Base-by-base conservation (phyloP, 2,329 filamentous ascomycete species). In the Pseudophaeomoniella oleicola region DNA sequence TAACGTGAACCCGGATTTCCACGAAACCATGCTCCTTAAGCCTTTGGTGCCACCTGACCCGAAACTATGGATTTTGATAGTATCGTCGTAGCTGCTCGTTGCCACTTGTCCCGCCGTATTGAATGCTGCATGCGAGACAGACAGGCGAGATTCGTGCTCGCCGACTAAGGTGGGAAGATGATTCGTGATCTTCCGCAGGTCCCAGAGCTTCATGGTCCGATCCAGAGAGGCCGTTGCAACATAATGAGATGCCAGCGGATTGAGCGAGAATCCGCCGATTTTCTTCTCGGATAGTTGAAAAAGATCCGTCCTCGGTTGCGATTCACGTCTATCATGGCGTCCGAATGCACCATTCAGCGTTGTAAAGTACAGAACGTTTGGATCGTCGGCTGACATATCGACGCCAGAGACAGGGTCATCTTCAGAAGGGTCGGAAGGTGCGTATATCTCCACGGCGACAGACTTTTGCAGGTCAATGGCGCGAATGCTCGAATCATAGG, bases 41-140 rank as follows among this genome's bases (percentile, higher is more conserved):
- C 61, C 63, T 4, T 53, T 45, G 11, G 37, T 37, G 29, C 50
- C 50, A 12, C 52, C 57, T 5, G 60, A 54, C 4, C 60, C 66
- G 46, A 93, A 82, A 46, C 87, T 73, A 59, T 96, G 85, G 6
- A 98, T 81, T 53, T 96, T 96, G 44, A 98, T 72, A 0, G 83
- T 93, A 49, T 98, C 86, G 51, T 98, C 90, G 54, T 98, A 98
- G 0, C 81, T 88, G 0, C 86, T 81, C 0, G 90, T 98, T 0
- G 87, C 90, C 4, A 98, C 66, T 44, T 93, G 82, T 0, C 88
- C 90, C 0, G 72, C 79, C 0, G 75, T 67, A 43, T 86, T 90
- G 77, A 87, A 98, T 0, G 87, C 82, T 0, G 88, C 90, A 54
- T 94, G 87, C 0, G 84, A 93, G 0, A 98, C 87, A 0, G 84